These are phyloP conservation scores for Brettanomyces custersianus DNA, from an alignment of 805 yeast genomes.

Conservation along the genomic window DNA sequence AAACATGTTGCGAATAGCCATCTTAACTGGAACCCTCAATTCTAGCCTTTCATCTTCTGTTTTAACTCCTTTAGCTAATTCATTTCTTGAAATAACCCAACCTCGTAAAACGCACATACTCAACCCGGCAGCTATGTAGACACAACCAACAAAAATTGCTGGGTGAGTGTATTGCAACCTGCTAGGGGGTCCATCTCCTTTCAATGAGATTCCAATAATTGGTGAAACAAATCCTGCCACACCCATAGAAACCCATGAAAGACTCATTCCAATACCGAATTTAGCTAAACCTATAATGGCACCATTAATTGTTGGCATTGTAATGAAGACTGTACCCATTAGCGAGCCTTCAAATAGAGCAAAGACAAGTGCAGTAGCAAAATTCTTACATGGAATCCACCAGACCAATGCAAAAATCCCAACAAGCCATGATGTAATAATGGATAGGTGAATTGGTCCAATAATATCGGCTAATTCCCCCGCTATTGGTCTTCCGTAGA, in stretches of 20 bases:
- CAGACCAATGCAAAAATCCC: slow-evolving; percentile 35
- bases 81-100: slow-evolving; percentile 44
- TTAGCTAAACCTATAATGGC: slow-evolving; percentile 45
- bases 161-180: slow-evolving; percentile 44
- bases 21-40: background rate
- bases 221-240: slow-evolving; percentile 45
- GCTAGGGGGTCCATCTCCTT: slow-evolving; percentile 25
- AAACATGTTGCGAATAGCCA: background rate
- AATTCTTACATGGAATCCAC: slow-evolving; percentile 52
- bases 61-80: background rate
- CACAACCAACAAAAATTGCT: slow-evolving; percentile 50
- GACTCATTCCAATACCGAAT: slow-evolving; percentile 39
- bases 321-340: slow-evolving; percentile 57
- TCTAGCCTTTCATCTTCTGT: background rate
- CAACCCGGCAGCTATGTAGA: slow-evolving; percentile 38
- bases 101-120: slow-evolving; percentile 40
- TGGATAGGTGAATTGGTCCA: slow-evolving; percentile 43
- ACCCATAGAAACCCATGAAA: slow-evolving; percentile 42
- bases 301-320: slow-evolving; percentile 41
- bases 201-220: slow-evolving; percentile 47
- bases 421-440: slow-evolving; percentile 29
- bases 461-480: slow-evolving; percentile 41
- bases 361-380: slow-evolving; percentile 44
- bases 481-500: slow-evolving; percentile 45
- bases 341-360: slow-evolving; percentile 43